Conservation (phyloP, 2,329 filamentous ascomycete species). For the Cladophialophora psammophila region DNA sequence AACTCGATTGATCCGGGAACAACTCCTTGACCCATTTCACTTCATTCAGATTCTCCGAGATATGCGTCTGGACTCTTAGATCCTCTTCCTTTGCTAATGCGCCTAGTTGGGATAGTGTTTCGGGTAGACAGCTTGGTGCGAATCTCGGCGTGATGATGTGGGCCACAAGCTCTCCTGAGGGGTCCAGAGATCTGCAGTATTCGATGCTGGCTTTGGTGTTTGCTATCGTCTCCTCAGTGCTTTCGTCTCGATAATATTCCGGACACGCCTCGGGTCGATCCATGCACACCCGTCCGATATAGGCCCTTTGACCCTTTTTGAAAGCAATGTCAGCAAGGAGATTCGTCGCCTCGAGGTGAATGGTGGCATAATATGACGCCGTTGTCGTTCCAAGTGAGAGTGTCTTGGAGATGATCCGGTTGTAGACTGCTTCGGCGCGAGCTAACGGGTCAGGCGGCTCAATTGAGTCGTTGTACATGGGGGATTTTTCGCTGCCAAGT, state of each 20-base stretch:
- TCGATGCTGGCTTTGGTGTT: slow-evolving; percentile 67
- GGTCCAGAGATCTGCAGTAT: slow-evolving; percentile 73
- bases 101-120: slow-evolving; percentile 69
- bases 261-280: slow-evolving; percentile 72
- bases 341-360: slow-evolving; percentile 87
- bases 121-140: slow-evolving; percentile 61
- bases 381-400: slow-evolving; percentile 91
- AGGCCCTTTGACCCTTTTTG: slow-evolving; percentile 81
- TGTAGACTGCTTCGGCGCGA: slow-evolving; percentile 76
- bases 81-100: slow-evolving; percentile 68
- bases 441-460: slow-evolving; percentile 52
- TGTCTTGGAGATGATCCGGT: slow-evolving; percentile 77
- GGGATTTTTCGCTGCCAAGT: slow-evolving; percentile 56
- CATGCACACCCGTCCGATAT: slow-evolving; percentile 96
- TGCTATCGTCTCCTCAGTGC: slow-evolving; percentile 62
- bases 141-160: slow-evolving; percentile 80
- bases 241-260: slow-evolving; percentile 79
- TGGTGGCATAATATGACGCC: slow-evolving; percentile 92
- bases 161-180: slow-evolving; percentile 66
- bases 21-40: slow-evolving; percentile 72
- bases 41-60: slow-evolving; percentile 82
- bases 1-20: slow-evolving; percentile 70
- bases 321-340: slow-evolving; percentile 85
- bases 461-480: slow-evolving; percentile 41
- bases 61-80: slow-evolving; percentile 77